Evolutionary conservation across 148 eudicot genomes (phyloP).

Genomic region (Chenopodium formosanum): DNA sequence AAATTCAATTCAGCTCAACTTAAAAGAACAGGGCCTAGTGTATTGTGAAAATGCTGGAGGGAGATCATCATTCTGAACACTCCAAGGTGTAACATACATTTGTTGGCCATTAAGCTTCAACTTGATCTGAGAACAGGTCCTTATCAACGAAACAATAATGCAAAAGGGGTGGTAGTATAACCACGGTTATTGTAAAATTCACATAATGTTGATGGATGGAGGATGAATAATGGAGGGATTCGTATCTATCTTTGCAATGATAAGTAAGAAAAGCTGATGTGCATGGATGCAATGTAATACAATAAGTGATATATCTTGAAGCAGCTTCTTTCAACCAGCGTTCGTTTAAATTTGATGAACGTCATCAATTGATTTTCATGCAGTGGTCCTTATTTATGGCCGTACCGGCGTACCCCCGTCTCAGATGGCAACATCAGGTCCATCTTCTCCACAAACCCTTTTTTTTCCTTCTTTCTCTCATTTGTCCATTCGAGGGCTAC

Average conservation of each 20-base stretch:
- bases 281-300: background rate
- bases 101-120: background rate
- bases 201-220: conserved; percentile 9
- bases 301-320: conserved; percentile 17
- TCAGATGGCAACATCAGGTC: conserved; percentile 18
- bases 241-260: conserved; percentile 36
- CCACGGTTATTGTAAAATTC: background rate
- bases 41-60: too few species aligned
- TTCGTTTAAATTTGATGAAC: background rate
- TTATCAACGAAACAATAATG: background rate
- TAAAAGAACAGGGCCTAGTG: too few species aligned
- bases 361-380: background rate
- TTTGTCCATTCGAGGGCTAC: conserved; percentile 12
- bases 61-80: too few species aligned
- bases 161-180: background rate
- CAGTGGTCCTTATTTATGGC: conserved; percentile 24
- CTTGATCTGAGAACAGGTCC: background rate
- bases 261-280: conserved; percentile 16
- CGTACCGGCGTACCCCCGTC: conserved; percentile 4
- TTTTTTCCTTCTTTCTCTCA: background rate
- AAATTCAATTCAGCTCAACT: too few species aligned
- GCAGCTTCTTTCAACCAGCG: conserved; percentile 18
- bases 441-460: background rate
- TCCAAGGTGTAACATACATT: background rate
- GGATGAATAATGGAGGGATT: conserved; percentile 27